Conservation (phyloP, 768 basidiomycete species). For the Strobilomyces echinocephalus region DNA sequence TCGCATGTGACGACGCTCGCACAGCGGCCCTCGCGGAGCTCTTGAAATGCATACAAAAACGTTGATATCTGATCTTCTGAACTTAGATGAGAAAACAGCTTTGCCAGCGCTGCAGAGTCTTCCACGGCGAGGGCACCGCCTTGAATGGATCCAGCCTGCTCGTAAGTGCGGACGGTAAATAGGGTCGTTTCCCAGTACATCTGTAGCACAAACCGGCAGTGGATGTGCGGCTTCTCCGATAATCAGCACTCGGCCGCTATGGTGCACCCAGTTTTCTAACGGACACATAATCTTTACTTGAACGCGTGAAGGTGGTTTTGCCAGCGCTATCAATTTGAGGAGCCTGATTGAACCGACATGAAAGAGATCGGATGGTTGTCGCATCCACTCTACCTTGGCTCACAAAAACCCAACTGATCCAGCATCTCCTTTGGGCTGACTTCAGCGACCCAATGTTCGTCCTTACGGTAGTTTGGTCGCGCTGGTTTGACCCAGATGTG, state of each 20-base stretch:
- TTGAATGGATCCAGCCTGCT: conserved; percentile 52
- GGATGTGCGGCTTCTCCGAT: conserved; percentile 64
- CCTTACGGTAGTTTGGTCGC: conserved; percentile 24
- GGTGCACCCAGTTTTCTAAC: conserved; percentile 48
- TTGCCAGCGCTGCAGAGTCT: conserved; percentile 57
- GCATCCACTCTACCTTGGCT: conserved; percentile 33
- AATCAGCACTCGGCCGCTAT: conserved; percentile 42
- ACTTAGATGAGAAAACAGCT: conserved; percentile 52
- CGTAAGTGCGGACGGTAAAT: background rate
- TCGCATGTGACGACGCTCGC: conserved; percentile 44
- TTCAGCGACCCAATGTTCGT: conserved; percentile 32
- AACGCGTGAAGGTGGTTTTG: conserved; percentile 32
- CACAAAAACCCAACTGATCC: conserved; percentile 27
- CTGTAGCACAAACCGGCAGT: conserved; percentile 38
- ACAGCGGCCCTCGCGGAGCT: conserved; percentile 51
- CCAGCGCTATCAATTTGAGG: conserved; percentile 35
- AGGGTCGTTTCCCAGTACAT: background rate
- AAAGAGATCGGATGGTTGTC: background rate
- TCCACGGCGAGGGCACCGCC: conserved; percentile 51
- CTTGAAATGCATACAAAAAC: conserved; percentile 53
- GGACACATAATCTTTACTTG: conserved; percentile 36
- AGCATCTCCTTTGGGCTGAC: conserved; percentile 32
- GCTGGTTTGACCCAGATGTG: conserved; percentile 25
- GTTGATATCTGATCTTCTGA: conserved; percentile 44
- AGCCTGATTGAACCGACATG: conserved; percentile 24